Percentiles rank a stretch among this genome's conserved stretches.
These are phyloP conservation scores for Linum lewisii DNA, from an alignment of 345 rosid genomes.

Conservation along the genomic window DNA sequence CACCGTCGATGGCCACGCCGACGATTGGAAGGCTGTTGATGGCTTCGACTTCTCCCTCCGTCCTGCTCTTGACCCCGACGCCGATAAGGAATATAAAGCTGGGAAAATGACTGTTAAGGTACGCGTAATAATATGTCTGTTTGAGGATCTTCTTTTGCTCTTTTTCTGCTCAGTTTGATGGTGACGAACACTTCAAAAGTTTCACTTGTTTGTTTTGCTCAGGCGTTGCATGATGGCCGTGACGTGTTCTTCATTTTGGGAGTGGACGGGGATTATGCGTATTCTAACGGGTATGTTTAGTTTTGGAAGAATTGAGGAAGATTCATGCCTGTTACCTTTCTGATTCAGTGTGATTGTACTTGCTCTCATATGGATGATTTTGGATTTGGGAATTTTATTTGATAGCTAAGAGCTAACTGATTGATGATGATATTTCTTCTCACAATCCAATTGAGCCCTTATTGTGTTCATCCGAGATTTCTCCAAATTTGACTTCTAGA, in stretches of 20 bases:
- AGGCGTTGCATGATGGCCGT: conserved; percentile 94
- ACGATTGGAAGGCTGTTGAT: conserved; percentile 75
- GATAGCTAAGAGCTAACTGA: conserved; percentile 1
- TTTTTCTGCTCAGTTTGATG: not conserved
- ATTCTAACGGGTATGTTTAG: conserved; percentile 54
- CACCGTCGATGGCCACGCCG: conserved; percentile 80
- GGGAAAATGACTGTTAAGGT: conserved; percentile 92
- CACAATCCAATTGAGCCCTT: not conserved
- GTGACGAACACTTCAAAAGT: not conserved
- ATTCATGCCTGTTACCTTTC: not conserved
- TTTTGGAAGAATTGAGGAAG: not conserved
- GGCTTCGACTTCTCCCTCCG: conserved; percentile 71
- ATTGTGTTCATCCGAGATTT: not conserved
- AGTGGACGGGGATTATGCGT: conserved; percentile 76
- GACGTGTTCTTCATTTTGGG: conserved; percentile 71
- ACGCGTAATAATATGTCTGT: conserved; percentile 3
- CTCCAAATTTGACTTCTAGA: conserved; percentile 5
- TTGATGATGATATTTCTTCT: not conserved
- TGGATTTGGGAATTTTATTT: not conserved
- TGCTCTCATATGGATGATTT: not conserved
- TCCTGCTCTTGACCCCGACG: conserved; percentile 88
- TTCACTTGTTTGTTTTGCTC: conserved; percentile 8
- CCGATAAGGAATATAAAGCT: conserved; percentile 56
- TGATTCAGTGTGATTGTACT: not conserved
- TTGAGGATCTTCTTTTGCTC: not conserved